phyloP scores from a whole-genome alignment of 257 asterid genomes.

The Primulina huaijiensis region DNA sequence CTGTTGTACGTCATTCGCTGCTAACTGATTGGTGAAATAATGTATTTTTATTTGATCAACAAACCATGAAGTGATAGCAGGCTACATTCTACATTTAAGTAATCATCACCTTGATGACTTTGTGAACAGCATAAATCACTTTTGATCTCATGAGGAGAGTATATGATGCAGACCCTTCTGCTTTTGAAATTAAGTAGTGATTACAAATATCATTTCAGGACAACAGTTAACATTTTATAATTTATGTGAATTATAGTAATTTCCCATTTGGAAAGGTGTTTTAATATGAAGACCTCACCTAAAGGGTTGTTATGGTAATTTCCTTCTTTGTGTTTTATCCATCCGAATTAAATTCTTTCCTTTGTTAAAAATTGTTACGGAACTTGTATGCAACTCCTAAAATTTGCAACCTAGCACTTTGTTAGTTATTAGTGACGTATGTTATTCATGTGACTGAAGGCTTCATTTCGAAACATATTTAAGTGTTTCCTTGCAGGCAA shows the following conservation, averaged over 20 bases:
- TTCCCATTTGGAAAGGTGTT: too few species aligned
- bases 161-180: not conserved
- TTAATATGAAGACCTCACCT: too few species aligned
- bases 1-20: not conserved
- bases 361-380: conserved; percentile 6
- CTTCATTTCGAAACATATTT: conserved; percentile 9
- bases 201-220: not conserved
- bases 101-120: not conserved
- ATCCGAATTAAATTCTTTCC: conserved; percentile 11
- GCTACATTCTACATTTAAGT: not conserved
- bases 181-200: not conserved
- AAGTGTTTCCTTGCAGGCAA: conserved; percentile 53
- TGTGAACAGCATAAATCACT: too few species aligned
- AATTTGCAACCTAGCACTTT: conserved; percentile 1
- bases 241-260: not conserved
- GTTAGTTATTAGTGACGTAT: not conserved
- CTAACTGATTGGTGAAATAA: not conserved
- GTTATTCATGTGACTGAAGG: conserved; percentile 4
- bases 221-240: not conserved
- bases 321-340: too few species aligned
- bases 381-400: not conserved
- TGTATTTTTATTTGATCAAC: not conserved
- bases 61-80: not conserved
- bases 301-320: too few species aligned
- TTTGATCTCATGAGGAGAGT: not conserved